Evolutionary conservation across 768 basidiomycete species (phyloP).

Genomic region (Porpolomopsis calyptriformis): DNA sequence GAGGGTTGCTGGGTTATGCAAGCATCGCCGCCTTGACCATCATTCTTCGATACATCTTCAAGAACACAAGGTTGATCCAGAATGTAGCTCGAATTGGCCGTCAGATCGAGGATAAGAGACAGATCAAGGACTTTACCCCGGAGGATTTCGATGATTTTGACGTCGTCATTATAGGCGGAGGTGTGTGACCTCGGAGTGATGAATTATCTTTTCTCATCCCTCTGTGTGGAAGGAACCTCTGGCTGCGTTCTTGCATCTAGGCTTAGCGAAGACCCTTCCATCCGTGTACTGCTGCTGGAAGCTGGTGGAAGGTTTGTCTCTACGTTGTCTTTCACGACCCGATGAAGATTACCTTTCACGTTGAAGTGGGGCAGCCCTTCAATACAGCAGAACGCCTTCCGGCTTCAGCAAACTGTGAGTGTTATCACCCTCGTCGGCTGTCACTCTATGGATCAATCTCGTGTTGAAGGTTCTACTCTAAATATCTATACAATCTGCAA

Average conservation of each 20-base stretch:
- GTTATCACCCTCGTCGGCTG: neutral
- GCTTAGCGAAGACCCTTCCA: slow-evolving; percentile 42
- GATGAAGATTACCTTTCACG: neutral
- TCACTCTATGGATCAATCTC: neutral
- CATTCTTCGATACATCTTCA: slow-evolving; percentile 5
- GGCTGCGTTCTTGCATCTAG: slow-evolving; percentile 54
- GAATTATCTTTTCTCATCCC: neutral
- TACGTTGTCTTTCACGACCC: neutral
- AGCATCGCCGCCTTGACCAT: slow-evolving; percentile 8
- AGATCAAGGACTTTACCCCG: neutral
- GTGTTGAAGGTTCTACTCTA: slow-evolving; percentile 23
- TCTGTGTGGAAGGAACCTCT: slow-evolving; percentile 36
- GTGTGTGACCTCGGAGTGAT: slow-evolving; percentile 18
- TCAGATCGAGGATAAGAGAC: neutral
- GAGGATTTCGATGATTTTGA: slow-evolving; percentile 29
- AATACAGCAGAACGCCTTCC: slow-evolving; percentile 34
- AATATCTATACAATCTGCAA: slow-evolving; percentile 42
- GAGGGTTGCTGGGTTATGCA: slow-evolving; percentile 1
- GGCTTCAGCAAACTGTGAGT: slow-evolving; percentile 26
- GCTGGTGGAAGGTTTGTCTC: slow-evolving; percentile 46
- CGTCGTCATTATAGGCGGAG: slow-evolving; percentile 46
- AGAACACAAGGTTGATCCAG: neutral
- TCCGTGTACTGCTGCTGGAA: slow-evolving; percentile 48
- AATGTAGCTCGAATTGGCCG: slow-evolving; percentile 12
- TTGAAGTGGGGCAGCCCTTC: slow-evolving; percentile 35